Conservation (phyloP, 2,329 filamentous ascomycete genomes). For the Ceratocystis eucalypticola region DNA sequence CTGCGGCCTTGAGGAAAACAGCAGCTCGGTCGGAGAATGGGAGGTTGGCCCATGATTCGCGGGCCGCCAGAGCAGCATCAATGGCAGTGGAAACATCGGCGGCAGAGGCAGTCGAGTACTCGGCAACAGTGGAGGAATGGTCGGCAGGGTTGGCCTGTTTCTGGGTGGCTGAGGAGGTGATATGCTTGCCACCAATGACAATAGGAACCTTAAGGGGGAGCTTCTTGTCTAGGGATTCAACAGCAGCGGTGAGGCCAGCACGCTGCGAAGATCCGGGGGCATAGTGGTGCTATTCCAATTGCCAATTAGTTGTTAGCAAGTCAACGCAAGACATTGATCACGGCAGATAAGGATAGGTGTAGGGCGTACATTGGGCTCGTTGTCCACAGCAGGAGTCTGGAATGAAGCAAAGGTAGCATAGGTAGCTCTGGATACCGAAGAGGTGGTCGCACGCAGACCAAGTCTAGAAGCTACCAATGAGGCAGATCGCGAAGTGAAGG, state of each 20-base stretch:
- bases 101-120: slow-evolving; percentile 68
- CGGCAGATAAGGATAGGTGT: not conserved
- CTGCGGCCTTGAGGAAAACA: slow-evolving; percentile 90
- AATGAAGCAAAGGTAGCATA: slow-evolving; percentile 61
- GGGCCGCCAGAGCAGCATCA: slow-evolving; percentile 70
- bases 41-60: slow-evolving; percentile 69
- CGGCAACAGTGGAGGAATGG: slow-evolving; percentile 62
- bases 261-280: slow-evolving; percentile 69
- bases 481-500: slow-evolving; percentile 15
- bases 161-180: slow-evolving; percentile 51
- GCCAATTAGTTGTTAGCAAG: not conserved
- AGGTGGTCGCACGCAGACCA: slow-evolving; percentile 4
- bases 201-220: slow-evolving; percentile 67
- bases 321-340: not conserved
- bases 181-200: slow-evolving; percentile 58
- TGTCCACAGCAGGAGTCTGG: slow-evolving; percentile 72
- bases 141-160: slow-evolving; percentile 73
- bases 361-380: slow-evolving; percentile 81
- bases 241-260: slow-evolving; percentile 57
- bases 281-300: slow-evolving; percentile 61
- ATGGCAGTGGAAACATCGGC: slow-evolving; percentile 70
- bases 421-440: slow-evolving; percentile 18
- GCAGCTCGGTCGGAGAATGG: slow-evolving; percentile 85
- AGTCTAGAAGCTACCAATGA: slow-evolving; percentile 14
- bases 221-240: slow-evolving; percentile 55